Conservation (phyloP, 495 filamentous ascomycete genomes). For the Aspergillus haitiensis region DNA sequence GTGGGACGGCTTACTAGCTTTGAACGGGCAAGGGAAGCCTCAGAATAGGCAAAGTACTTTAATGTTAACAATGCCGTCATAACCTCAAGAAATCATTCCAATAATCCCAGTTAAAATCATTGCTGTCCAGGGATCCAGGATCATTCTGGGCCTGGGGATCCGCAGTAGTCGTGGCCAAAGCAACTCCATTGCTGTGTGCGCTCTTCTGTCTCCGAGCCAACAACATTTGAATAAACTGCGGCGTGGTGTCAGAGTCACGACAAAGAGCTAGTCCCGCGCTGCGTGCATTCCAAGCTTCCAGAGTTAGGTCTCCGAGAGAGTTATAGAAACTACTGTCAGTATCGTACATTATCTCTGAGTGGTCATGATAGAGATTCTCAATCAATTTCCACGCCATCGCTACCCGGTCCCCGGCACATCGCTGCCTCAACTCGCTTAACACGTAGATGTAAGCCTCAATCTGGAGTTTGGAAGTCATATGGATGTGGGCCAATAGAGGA, state of each 20-base stretch:
- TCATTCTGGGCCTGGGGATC: background rate
- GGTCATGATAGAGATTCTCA: conserved; percentile 46
- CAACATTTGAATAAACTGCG: background rate
- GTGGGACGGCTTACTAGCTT: no score
- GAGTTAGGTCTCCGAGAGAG: conserved; percentile 48
- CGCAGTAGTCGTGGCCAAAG: background rate
- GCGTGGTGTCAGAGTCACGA: background rate
- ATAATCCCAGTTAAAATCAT: conserved; percentile 6
- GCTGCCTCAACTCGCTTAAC: conserved; percentile 50
- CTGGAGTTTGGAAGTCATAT: conserved; percentile 18
- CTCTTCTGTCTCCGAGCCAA: background rate
- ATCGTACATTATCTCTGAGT: conserved; percentile 41
- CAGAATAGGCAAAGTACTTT: no score
- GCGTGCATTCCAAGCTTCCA: conserved; percentile 56
- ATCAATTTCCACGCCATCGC: conserved; percentile 47
- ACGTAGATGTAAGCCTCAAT: conserved; percentile 55
- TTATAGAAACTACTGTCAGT: conserved; percentile 50
- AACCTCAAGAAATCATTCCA: conserved; percentile 3
- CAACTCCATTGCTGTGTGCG: background rate
- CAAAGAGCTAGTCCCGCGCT: background rate
- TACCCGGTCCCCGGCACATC: conserved; percentile 31
- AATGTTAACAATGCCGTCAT: background rate
- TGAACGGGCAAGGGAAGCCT: no score
- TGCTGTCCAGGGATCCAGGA: background rate
- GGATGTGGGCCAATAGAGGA: background rate